Percentiles rank a stretch among this genome's conserved stretches.
phyloP scores from a whole-genome alignment of 2,329 filamentous ascomycete species.

The Trichoderma simmonsii region DNA sequence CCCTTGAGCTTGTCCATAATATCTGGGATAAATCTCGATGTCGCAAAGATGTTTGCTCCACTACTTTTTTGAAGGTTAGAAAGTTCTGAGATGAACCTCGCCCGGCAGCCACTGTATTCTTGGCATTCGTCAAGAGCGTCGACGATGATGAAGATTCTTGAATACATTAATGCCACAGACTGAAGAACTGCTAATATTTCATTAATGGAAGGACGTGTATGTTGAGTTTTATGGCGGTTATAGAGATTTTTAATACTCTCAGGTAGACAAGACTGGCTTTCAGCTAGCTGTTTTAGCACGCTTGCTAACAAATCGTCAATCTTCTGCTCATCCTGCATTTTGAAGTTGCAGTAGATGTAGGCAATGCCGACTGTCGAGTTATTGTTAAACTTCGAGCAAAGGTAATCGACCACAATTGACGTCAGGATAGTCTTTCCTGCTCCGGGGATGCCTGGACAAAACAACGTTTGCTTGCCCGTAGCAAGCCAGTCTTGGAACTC shows the following conservation, averaged over 20 bases:
- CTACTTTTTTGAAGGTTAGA: neutral
- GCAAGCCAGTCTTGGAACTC: conserved; percentile 36
- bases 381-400: conserved; percentile 24
- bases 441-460: conserved; percentile 47
- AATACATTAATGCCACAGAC: neutral
- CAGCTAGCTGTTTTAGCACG: neutral
- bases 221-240: neutral
- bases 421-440: conserved; percentile 48
- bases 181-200: neutral
- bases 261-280: neutral
- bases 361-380: conserved; percentile 36
- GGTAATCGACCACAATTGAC: conserved; percentile 41
- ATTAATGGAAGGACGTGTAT: neutral
- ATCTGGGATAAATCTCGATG: conserved; percentile 23
- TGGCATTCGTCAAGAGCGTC: conserved; percentile 8
- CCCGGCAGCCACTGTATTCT: neutral
- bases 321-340: conserved; percentile 36
- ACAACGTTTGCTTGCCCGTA: conserved; percentile 32
- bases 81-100: neutral
- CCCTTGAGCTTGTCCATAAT: neutral
- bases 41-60: neutral
- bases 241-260: neutral
- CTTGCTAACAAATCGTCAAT: neutral
- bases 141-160: neutral
- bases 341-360: conserved; percentile 42